Percentiles rank a stretch among this genome's conserved stretches.
Conservation (phyloP, 352 stramenopile genomes). For the Phytophthora ramorum region DNA sequence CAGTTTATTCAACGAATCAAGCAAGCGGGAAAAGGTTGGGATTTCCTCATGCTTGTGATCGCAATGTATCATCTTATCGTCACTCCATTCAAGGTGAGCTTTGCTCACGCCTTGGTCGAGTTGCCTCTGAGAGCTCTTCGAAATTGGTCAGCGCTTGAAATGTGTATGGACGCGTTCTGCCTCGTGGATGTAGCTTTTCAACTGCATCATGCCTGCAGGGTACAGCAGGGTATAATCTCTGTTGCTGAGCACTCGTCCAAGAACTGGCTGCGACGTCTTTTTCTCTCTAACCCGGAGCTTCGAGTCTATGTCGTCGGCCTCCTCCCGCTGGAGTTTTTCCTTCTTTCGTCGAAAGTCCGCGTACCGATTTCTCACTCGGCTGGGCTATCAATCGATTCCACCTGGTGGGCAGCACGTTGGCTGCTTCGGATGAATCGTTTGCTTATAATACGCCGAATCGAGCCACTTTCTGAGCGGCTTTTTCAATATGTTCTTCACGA, state of each 20-base stretch:
- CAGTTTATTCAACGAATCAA: conserved; percentile 51
- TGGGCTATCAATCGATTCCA: conserved; percentile 1
- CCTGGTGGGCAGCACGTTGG: conserved; percentile 48
- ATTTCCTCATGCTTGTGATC: conserved; percentile 53
- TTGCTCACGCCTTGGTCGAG: conserved; percentile 48
- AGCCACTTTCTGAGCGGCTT: conserved; percentile 50
- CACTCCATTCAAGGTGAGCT: conserved; percentile 64
- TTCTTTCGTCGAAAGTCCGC: conserved; percentile 22
- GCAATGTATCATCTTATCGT: conserved; percentile 50
- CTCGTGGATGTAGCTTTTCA: conserved; percentile 46
- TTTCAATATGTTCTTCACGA: conserved; percentile 73
- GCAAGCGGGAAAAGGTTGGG: conserved; percentile 50
- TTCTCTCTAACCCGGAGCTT: conserved; percentile 36
- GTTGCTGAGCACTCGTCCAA: not conserved
- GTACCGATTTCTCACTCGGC: conserved; percentile 14
- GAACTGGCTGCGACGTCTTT: not conserved
- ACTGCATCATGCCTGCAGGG: conserved; percentile 31
- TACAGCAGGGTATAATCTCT: conserved; percentile 14
- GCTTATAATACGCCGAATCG: conserved; percentile 47
- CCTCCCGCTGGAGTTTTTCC: conserved; percentile 55
- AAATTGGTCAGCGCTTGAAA: conserved; percentile 53
- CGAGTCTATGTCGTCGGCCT: conserved; percentile 44
- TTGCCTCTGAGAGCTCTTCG: conserved; percentile 21
- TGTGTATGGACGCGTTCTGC: conserved; percentile 57
- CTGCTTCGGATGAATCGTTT: conserved; percentile 72